Conservation (phyloP, 352 stramenopile species). For the Thalassiosira livingstoniorum region DNA sequence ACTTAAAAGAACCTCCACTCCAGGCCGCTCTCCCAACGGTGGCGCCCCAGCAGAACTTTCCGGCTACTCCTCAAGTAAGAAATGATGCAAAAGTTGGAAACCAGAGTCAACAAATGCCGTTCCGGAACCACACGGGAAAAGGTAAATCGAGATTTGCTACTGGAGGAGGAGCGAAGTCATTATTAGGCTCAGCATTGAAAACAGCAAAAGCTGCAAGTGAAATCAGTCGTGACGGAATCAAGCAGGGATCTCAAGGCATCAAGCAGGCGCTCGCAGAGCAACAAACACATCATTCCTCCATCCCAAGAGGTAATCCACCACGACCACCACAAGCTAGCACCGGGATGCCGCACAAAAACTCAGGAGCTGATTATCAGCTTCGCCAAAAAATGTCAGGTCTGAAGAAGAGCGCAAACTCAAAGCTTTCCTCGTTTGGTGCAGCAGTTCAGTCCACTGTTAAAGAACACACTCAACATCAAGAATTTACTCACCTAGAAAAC, state of each 20-base stretch:
- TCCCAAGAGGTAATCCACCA: too few species aligned
- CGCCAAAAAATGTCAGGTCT: constrained; percentile 38
- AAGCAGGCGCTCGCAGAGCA: constrained; percentile 46
- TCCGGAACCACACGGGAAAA: constrained; percentile 43
- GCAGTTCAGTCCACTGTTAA: constrained; percentile 27
- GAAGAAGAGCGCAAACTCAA: constrained; percentile 30
- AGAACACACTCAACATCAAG: too few species aligned
- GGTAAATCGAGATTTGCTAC: constrained; percentile 54
- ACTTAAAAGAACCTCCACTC: too few species aligned
- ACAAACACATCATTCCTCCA: neutral
- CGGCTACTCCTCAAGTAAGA: too few species aligned
- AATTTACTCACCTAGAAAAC: too few species aligned
- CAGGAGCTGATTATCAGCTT: constrained; percentile 12
- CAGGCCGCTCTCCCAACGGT: too few species aligned
- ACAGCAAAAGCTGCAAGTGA: constrained; percentile 54
- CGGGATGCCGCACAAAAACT: too few species aligned
- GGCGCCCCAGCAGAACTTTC: too few species aligned
- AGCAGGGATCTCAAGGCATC: too few species aligned
- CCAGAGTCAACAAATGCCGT: too few species aligned
- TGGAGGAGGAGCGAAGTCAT: constrained; percentile 38
- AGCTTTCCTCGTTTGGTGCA: constrained; percentile 5
- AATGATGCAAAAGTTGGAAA: too few species aligned
- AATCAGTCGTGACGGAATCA: constrained; percentile 42
- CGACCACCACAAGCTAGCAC: too few species aligned
- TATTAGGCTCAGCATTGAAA: constrained; percentile 59